Percentiles rank a stretch among this genome's conserved stretches.
Evolutionary conservation across 106 monocot species (phyloP).

Genomic region (Chionographis japonica): DNA sequence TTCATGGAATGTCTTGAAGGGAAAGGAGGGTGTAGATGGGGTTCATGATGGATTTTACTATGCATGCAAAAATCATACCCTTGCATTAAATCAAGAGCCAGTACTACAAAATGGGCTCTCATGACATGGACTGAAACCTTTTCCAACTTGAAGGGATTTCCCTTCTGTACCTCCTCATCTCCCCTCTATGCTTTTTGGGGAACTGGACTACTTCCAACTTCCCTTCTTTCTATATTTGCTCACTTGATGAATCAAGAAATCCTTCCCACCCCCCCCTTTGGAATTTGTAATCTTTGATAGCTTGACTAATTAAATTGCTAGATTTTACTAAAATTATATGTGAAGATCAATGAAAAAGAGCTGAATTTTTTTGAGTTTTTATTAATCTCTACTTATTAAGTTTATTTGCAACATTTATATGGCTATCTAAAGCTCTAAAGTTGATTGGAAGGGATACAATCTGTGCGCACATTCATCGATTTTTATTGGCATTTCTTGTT

Average conservation of each 20-base stretch:
- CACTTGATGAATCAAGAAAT: too few relatives aligned
- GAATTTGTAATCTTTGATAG: too few relatives aligned
- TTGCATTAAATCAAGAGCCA: slow-evolving; percentile 19
- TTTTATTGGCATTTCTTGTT: background rate
- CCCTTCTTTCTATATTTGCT: background rate
- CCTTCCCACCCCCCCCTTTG: too few relatives aligned
- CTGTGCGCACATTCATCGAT: too few relatives aligned
- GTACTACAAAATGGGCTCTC: slow-evolving; percentile 12
- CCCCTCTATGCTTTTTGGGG: background rate
- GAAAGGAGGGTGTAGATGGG: background rate
- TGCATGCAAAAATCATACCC: slow-evolving; percentile 9
- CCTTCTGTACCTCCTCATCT: background rate
- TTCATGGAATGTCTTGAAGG: background rate
- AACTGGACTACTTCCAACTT: background rate
- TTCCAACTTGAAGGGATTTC: slow-evolving; percentile 3
- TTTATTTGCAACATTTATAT: too few relatives aligned
- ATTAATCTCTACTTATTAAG: too few relatives aligned
- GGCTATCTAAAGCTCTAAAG: too few relatives aligned
- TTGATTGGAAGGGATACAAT: too few relatives aligned
- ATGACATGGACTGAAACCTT: background rate
- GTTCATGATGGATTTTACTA: slow-evolving; percentile 7
- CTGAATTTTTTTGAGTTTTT: too few relatives aligned
- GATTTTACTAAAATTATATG: too few relatives aligned
- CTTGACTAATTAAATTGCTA: too few relatives aligned
- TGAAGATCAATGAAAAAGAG: too few relatives aligned